Evolutionary conservation across 2,329 filamentous ascomycete genomes (phyloP).

Genomic region (Aspergillus costaricaensis): DNA sequence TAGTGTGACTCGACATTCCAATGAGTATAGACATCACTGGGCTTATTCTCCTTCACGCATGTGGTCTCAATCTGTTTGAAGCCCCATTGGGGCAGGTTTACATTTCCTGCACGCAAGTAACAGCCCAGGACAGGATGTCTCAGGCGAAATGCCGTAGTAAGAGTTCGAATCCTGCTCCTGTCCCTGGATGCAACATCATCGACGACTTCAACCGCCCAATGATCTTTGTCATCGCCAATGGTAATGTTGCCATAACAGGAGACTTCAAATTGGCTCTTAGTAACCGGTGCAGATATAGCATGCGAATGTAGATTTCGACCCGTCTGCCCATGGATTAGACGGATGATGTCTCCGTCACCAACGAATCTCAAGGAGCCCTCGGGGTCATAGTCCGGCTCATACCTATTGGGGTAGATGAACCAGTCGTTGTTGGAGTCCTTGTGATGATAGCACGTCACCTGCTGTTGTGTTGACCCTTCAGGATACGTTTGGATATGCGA

Average conservation of each 20-base stretch:
- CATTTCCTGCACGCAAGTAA: constrained; percentile 92
- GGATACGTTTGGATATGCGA: constrained; percentile 96
- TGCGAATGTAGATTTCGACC: constrained; percentile 97
- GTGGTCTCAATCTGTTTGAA: constrained; percentile 99
- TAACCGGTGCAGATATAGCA: constrained; percentile 81
- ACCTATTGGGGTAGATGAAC: constrained; percentile 96
- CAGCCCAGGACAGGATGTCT: constrained; percentile 81
- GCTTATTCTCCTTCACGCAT: constrained; percentile 90
- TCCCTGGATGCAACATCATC: constrained; percentile 86
- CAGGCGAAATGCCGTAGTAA: constrained; percentile 90
- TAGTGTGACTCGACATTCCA: constrained; percentile 97
- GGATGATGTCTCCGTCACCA: constrained; percentile 74
- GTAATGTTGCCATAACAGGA: constrained; percentile 96
- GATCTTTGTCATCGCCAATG: constrained; percentile 94
- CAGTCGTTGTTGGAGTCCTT: constrained; percentile 99
- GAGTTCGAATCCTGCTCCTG: constrained; percentile 78
- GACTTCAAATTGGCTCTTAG: constrained; percentile 88
- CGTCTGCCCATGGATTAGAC: constrained; percentile 90
- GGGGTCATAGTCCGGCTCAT: constrained; percentile 69
- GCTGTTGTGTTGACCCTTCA: constrained; percentile 89
- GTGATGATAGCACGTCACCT: constrained; percentile 99
- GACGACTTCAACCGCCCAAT: constrained; percentile 93
- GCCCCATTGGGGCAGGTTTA: constrained; percentile 97
- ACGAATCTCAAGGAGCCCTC: constrained; percentile 73
- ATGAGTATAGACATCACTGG: constrained; percentile 90